These are phyloP conservation scores for Starmerella stigmatis DNA, from an alignment of 805 yeast species.

Conservation along the genomic window DNA sequence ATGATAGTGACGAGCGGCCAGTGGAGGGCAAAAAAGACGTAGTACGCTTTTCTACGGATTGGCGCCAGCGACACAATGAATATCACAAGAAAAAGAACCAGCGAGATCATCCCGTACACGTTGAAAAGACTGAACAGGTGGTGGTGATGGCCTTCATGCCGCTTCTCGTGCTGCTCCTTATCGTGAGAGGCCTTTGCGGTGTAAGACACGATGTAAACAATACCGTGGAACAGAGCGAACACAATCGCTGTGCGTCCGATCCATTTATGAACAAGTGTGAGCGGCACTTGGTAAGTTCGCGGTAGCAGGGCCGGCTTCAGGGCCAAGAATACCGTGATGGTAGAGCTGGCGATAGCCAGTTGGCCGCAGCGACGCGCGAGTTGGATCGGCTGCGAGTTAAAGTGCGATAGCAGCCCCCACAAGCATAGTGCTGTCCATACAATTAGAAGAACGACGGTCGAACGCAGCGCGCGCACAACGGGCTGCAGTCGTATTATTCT, in stretches of 20 bases:
- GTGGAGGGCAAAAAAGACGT: slow-evolving; percentile 59
- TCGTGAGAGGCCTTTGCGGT: background rate
- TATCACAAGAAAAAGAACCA: slow-evolving; percentile 41
- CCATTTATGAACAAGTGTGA: slow-evolving; percentile 86
- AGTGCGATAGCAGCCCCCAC: slow-evolving; percentile 17
- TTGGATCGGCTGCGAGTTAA: slow-evolving; percentile 14
- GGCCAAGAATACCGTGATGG: slow-evolving; percentile 62
- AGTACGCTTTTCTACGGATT: slow-evolving; percentile 54
- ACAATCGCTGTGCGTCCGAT: slow-evolving; percentile 66
- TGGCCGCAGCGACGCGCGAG: slow-evolving; percentile 73
- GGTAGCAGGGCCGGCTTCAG: slow-evolving; percentile 81
- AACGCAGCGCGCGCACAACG: slow-evolving; percentile 5
- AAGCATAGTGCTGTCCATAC: slow-evolving; percentile 11
- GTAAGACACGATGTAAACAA: slow-evolving; percentile 36
- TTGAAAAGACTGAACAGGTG: slow-evolving; percentile 33
- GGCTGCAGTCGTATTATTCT: background rate
- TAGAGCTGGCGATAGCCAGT: slow-evolving; percentile 62
- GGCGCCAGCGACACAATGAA: slow-evolving; percentile 54
- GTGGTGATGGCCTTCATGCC: slow-evolving; percentile 19
- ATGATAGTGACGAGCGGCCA: slow-evolving; percentile 61
- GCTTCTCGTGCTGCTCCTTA: slow-evolving; percentile 5
- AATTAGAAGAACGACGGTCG: slow-evolving; percentile 10
- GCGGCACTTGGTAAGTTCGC: slow-evolving; percentile 52
- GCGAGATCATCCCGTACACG: slow-evolving; percentile 58
- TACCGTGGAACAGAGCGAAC: slow-evolving; percentile 55